These are phyloP conservation scores for Trametes hirsuta DNA, from an alignment of 1,284 basidiomycete species.

Conservation along the genomic window DNA sequence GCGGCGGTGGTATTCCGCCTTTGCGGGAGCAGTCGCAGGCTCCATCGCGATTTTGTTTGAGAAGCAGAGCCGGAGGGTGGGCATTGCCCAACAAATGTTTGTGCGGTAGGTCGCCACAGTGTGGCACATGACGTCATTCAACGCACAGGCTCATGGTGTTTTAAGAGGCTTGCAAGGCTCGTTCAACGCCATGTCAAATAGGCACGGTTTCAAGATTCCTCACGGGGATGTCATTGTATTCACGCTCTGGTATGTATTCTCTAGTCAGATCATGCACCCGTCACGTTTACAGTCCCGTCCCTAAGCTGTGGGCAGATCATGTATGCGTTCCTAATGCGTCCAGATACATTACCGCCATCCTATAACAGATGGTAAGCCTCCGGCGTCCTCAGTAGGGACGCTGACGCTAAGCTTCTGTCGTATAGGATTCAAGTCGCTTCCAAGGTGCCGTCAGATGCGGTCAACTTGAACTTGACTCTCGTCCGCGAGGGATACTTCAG, in stretches of 20 bases:
- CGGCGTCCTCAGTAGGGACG: background rate
- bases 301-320: constrained; percentile 87
- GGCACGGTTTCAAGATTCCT: constrained; percentile 74
- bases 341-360: constrained; percentile 81
- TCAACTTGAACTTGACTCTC: constrained; percentile 66
- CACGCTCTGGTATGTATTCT: constrained; percentile 64
- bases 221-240: constrained; percentile 88
- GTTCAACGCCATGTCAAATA: constrained; percentile 74
- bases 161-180: constrained; percentile 81
- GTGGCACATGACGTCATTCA: background rate
- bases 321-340: constrained; percentile 81
- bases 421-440: constrained; percentile 64
- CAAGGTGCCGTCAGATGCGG: constrained; percentile 61
- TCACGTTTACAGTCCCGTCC: background rate
- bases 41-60: constrained; percentile 86
- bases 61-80: constrained; percentile 65
- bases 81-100: constrained; percentile 91
- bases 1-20: constrained; percentile 84
- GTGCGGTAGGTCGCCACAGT: constrained; percentile 62
- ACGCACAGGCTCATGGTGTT: background rate
- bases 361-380: constrained; percentile 72
- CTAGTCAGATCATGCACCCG: background rate
- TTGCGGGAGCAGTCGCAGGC: constrained; percentile 86
- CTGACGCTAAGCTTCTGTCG: background rate
- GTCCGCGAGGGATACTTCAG: constrained; percentile 63